These are phyloP conservation scores for Alloteropsis semialata DNA, from an alignment of 176 grass and related monocot genomes.

Conservation along the genomic window DNA sequence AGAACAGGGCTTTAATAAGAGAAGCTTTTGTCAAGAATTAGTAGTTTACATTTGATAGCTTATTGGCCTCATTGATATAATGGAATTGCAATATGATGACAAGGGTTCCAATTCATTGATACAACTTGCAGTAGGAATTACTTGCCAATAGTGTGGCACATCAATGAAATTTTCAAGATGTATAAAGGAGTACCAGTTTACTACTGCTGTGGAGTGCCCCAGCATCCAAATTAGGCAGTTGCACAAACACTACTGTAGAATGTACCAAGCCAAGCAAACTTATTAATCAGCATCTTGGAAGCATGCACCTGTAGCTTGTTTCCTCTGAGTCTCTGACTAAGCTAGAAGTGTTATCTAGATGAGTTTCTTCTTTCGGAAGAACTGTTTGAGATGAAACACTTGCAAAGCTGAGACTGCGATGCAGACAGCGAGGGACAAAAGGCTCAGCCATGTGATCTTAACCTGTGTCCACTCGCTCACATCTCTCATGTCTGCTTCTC, in stretches of 20 bases:
- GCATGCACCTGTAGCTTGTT: not conserved
- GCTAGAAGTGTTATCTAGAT: slow-evolving; percentile 33
- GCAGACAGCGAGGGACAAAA: slow-evolving; percentile 53
- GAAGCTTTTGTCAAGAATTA: not conserved
- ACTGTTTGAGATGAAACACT: slow-evolving; percentile 43
- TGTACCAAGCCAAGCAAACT: slow-evolving; percentile 26
- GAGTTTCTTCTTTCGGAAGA: slow-evolving; percentile 64
- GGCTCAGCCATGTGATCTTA: slow-evolving; percentile 51
- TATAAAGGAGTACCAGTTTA: not conserved
- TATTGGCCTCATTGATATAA: not conserved
- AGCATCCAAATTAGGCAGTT: slow-evolving; percentile 28
- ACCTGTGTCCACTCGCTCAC: slow-evolving; percentile 55
- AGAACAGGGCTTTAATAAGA: not conserved
- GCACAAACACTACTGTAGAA: slow-evolving; percentile 41
- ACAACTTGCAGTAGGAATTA: not conserved
- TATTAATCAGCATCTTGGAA: not conserved
- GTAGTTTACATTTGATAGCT: not conserved
- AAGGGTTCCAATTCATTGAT: not conserved
- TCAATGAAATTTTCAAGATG: not conserved
- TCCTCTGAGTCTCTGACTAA: not conserved
- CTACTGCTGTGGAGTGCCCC: slow-evolving; percentile 21
- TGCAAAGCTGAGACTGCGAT: slow-evolving; percentile 44
- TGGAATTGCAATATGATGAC: not conserved
- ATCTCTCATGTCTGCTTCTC: slow-evolving; percentile 56
- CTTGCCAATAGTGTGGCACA: not conserved